A percentile compares a stretch with the other conserved stretches of the same genome.
These are phyloP conservation scores for Kalmusia sp. DNA, from an alignment of 2,329 filamentous ascomycete species.

Conservation along the genomic window DNA sequence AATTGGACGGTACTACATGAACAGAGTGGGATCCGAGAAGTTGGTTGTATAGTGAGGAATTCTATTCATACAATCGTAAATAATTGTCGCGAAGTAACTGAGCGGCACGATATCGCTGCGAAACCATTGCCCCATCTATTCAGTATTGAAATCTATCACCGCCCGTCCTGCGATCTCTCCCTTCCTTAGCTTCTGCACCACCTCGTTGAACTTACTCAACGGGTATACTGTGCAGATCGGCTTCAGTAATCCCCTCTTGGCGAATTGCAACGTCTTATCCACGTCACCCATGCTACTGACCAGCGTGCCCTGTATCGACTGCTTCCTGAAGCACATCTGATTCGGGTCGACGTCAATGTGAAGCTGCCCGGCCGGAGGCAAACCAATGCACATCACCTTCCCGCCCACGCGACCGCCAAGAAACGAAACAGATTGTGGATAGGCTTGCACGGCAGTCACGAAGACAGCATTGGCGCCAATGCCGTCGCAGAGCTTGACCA, in stretches of 20 bases:
- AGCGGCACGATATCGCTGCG: no score
- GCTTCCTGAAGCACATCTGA: slow-evolving; percentile 44
- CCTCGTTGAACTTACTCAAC: slow-evolving; percentile 57
- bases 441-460: slow-evolving; percentile 45
- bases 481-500: slow-evolving; percentile 42
- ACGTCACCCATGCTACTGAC: slow-evolving; percentile 58
- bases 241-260: slow-evolving; percentile 57
- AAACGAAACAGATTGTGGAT: slow-evolving; percentile 34
- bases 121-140: slow-evolving; percentile 32
- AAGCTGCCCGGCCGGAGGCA: slow-evolving; percentile 41
- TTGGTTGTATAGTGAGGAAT: no score
- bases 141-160: slow-evolving; percentile 61
- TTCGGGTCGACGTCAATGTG: slow-evolving; percentile 45
- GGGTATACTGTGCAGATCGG: slow-evolving; percentile 58
- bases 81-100: no score
- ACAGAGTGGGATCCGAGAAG: no score
- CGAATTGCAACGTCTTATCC: slow-evolving; percentile 57
- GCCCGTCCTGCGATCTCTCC: slow-evolving; percentile 61
- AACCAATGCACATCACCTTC: slow-evolving; percentile 61
- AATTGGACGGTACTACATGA: no score
- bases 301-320: slow-evolving; percentile 46
- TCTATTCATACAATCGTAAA: no score
- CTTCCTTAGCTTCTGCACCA: slow-evolving; percentile 57
- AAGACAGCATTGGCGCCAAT: slow-evolving; percentile 49
- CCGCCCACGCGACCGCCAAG: slow-evolving; percentile 57